These are phyloP conservation scores for Komagataea norvegica DNA, from an alignment of 1,139 yeast genomes.

Conservation along the genomic window DNA sequence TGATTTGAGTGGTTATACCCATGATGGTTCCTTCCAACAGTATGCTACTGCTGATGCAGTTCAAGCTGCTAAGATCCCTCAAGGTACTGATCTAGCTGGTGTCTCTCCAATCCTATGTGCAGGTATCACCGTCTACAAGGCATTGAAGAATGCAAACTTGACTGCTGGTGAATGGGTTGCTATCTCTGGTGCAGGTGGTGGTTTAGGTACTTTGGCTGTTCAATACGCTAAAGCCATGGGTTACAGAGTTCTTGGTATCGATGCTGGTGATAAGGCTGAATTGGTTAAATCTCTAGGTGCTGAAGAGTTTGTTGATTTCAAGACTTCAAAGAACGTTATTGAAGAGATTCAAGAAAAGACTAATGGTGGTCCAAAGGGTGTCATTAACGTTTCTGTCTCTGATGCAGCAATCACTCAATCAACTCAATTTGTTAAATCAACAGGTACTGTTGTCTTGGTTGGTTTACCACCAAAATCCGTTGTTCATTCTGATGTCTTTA, in stretches of 20 bases:
- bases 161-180: constrained; percentile 76
- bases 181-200: constrained; percentile 82
- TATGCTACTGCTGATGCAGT: constrained; percentile 83
- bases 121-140: constrained; percentile 82
- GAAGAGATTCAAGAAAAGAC: constrained; percentile 54
- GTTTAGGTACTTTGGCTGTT: constrained; percentile 75
- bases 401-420: constrained; percentile 69
- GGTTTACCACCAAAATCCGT: constrained; percentile 76
- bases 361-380: constrained; percentile 76
- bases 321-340: constrained; percentile 46
- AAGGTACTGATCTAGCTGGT: constrained; percentile 64
- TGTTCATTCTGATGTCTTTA: constrained; percentile 57
- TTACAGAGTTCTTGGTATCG: constrained; percentile 68
- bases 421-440: constrained; percentile 62
- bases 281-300: constrained; percentile 60
- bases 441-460: constrained; percentile 75
- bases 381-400: constrained; percentile 74
- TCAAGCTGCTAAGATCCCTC: constrained; percentile 76
- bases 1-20: constrained; percentile 72
- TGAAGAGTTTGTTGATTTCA: constrained; percentile 65
- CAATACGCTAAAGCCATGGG: constrained; percentile 86
- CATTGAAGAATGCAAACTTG: constrained; percentile 63
- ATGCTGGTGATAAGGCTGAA: constrained; percentile 65
- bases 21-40: constrained; percentile 81
- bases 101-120: constrained; percentile 80